Conservation (phyloP, 2,329 filamentous ascomycete species). For the Neonectria coccinea region DNA sequence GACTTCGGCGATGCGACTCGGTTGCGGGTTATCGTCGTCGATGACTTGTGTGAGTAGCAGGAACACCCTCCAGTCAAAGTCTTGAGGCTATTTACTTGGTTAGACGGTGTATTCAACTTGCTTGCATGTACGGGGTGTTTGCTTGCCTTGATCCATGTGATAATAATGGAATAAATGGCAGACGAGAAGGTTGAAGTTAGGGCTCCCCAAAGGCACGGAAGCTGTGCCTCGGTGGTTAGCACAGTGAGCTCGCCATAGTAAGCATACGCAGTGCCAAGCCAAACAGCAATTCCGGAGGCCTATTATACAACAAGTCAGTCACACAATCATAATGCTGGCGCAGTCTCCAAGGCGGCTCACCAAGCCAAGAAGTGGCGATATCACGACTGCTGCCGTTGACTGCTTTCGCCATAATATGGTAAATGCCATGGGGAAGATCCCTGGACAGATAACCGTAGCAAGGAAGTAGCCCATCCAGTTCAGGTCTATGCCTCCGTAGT, state of each 20-base stretch:
- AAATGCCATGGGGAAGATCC: conserved; percentile 27
- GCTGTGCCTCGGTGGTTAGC: conserved; percentile 21
- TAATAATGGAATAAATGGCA: conserved; percentile 22
- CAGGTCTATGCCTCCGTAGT: conserved; percentile 24
- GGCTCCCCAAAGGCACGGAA: conserved; percentile 24
- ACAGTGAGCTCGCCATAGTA: conserved; percentile 26
- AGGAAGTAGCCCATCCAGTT: conserved; percentile 29
- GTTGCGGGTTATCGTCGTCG: conserved; percentile 11
- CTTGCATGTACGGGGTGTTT: too few relatives aligned
- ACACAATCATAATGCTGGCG: not conserved
- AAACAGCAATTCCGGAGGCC: conserved; percentile 22
- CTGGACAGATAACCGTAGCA: conserved; percentile 21
- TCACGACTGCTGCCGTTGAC: conserved; percentile 19
- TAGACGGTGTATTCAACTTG: not conserved
- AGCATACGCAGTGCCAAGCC: conserved; percentile 21
- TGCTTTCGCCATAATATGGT: conserved; percentile 26
- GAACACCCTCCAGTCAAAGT: conserved; percentile 26
- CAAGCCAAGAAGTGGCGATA: conserved; percentile 22
- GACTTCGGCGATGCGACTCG: conserved; percentile 12
- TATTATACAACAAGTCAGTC: not conserved
- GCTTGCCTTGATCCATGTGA: conserved; percentile 20
- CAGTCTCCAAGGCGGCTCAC: not conserved
- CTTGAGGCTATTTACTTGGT: conserved; percentile 7
- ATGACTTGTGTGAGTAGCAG: conserved; percentile 21
- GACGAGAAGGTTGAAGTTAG: conserved; percentile 25